A percentile compares a stretch with the other conserved stretches of the same genome.
Conservation (phyloP, 805 yeast species). For the Nakazawaea holstii region DNA sequence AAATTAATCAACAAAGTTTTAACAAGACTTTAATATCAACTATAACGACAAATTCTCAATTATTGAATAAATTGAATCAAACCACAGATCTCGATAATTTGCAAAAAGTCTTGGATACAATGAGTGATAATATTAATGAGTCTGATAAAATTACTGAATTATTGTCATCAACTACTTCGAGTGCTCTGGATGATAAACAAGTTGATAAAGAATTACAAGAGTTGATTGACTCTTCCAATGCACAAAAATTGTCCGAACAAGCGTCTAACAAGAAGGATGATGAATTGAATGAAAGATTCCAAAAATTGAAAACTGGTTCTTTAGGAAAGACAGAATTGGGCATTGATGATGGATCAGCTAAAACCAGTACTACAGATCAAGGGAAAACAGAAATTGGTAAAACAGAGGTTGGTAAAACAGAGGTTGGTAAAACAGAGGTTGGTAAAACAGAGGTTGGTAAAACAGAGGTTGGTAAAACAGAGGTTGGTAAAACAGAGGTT, state of each 20-base stretch:
- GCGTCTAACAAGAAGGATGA: background rate
- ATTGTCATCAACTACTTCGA: background rate
- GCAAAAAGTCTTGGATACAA: constrained; percentile 4
- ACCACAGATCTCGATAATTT: constrained; percentile 2
- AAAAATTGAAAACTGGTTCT: background rate
- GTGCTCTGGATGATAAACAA: constrained; percentile 2
- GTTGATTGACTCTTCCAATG: background rate
- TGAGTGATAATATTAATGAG: constrained; percentile 7
- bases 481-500: constrained; percentile 4
- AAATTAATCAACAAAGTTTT: constrained; percentile 10
- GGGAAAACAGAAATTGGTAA: background rate
- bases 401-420: constrained; percentile 1
- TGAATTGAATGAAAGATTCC: background rate
- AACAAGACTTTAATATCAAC: constrained; percentile 1
- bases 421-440: constrained; percentile 7
- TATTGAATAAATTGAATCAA: constrained; percentile 5
- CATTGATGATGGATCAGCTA: constrained; percentile 5
- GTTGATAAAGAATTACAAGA: constrained; percentile 4
- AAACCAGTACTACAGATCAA: background rate
- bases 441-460: constrained; percentile 9
- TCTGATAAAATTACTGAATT: constrained; percentile 3
- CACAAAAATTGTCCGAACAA: background rate
- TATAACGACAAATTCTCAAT: constrained; percentile 3
- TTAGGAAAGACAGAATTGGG: constrained; percentile 9
- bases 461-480: constrained; percentile 7